A percentile compares a stretch with the other conserved stretches of the same genome.
Conservation (phyloP, 345 rosid species). For the Citropsis articulata region DNA sequence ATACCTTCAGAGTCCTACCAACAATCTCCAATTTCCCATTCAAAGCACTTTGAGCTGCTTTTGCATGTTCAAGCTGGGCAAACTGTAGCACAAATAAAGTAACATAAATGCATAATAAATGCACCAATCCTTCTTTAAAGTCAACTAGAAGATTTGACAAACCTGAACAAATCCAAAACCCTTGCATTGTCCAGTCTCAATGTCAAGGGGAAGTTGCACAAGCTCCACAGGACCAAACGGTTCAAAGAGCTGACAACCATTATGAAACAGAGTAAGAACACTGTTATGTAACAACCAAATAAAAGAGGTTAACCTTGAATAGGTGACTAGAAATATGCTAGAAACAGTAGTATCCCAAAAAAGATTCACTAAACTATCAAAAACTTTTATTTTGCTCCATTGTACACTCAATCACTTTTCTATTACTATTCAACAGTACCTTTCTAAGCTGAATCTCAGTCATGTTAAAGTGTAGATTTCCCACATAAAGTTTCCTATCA, state of each 20-base stretch:
- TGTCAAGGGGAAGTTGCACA: conserved; percentile 89
- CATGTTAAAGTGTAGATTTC: conserved; percentile 92
- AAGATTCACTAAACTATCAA: neutral
- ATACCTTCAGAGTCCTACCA: conserved; percentile 85
- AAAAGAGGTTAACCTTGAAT: neutral
- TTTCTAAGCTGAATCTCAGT: conserved; percentile 88
- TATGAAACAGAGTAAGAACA: neutral
- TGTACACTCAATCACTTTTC: neutral
- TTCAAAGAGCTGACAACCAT: conserved; percentile 66
- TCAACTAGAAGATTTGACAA: conserved; percentile 26
- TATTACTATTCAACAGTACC: conserved; percentile 21
- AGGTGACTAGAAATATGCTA: neutral
- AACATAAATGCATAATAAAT: neutral
- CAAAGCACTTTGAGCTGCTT: conserved; percentile 77
- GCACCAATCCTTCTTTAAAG: neutral
- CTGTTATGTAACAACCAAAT: neutral
- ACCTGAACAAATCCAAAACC: conserved; percentile 98
- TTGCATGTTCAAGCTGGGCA: conserved; percentile 88
- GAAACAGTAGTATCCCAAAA: neutral
- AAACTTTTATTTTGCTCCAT: neutral
- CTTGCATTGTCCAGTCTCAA: conserved; percentile 91
- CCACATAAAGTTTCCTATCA: conserved; percentile 91
- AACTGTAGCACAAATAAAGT: conserved; percentile 43
- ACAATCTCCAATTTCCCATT: conserved; percentile 94
- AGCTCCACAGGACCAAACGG: conserved; percentile 95